Conservation (phyloP, 2,329 filamentous ascomycete species). For the Epichloe sp. region DNA sequence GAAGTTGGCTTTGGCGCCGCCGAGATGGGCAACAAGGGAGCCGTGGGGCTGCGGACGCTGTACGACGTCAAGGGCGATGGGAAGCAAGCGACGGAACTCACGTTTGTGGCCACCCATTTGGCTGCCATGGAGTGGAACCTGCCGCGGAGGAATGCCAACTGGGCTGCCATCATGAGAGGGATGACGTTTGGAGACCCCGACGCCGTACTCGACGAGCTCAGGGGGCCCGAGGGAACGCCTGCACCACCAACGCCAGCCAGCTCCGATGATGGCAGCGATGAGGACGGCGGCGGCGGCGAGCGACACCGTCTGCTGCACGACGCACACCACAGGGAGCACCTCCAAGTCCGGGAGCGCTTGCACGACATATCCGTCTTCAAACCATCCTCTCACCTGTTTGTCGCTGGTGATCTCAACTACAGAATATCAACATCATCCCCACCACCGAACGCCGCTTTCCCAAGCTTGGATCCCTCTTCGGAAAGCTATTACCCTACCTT, state of each 20-base stretch:
- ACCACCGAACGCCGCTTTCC: constrained; percentile 48
- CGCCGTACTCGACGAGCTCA: constrained; percentile 19
- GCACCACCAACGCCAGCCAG: constrained; percentile 1
- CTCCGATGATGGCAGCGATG: constrained; percentile 8
- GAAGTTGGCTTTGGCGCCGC: constrained; percentile 74
- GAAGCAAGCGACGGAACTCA: constrained; percentile 47
- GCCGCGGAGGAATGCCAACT: constrained; percentile 69
- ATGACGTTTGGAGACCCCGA: constrained; percentile 58
- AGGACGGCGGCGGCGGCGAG: constrained; percentile 13
- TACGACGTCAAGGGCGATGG: constrained; percentile 27
- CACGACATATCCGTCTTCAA: constrained; percentile 58
- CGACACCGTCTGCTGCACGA: constrained; percentile 21
- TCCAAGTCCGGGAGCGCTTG: constrained; percentile 29
- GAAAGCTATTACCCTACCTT: constrained; percentile 52
- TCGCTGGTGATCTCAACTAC: constrained; percentile 92
- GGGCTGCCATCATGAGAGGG: constrained; percentile 68
- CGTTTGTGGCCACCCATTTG: constrained; percentile 79
- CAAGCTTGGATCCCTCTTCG: constrained; percentile 40
- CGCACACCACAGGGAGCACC: constrained; percentile 21
- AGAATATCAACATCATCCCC: constrained; percentile 62
- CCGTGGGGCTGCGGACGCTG: constrained; percentile 62
- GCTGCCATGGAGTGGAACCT: constrained; percentile 76
- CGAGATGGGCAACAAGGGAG: constrained; percentile 93
- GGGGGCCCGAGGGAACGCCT: constrained; percentile 4
- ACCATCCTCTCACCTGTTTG: constrained; percentile 63